Percentiles rank a stretch among this genome's conserved stretches.
phyloP scores from a whole-genome alignment of 129 eudicot species.

The Lonicera japonica region DNA sequence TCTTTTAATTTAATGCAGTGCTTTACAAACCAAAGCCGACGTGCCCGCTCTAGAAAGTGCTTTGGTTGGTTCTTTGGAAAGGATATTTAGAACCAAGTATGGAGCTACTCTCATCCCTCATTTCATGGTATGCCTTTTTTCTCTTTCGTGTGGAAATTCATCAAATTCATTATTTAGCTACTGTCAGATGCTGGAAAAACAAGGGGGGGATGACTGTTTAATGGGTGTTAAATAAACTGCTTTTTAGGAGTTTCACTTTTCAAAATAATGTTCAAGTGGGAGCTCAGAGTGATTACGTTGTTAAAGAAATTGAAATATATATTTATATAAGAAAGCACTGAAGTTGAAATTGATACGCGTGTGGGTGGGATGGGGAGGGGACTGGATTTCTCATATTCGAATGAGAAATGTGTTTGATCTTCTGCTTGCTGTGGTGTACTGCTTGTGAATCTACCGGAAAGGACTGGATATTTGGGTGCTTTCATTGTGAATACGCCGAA shows the following conservation, averaged over 20 bases:
- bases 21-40: conserved; percentile 72
- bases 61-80: conserved; percentile 64
- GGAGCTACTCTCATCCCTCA: conserved; percentile 92
- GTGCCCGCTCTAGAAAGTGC: conserved; percentile 69
- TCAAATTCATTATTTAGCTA: neutral
- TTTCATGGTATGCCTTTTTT: conserved; percentile 57
- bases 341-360: neutral
- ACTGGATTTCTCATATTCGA: too few species aligned
- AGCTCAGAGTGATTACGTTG: too few species aligned
- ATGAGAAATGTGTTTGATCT: neutral
- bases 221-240: too few species aligned
- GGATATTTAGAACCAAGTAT: conserved; percentile 74
- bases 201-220: neutral
- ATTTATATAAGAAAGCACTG: too few species aligned
- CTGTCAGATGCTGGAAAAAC: neutral
- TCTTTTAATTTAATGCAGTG: conserved; percentile 31
- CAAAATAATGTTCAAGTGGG: too few species aligned
- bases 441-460: neutral
- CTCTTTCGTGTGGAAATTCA: neutral
- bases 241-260: too few species aligned
- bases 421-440: neutral
- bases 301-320: too few species aligned
- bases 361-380: neutral
- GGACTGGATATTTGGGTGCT: neutral
- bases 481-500: too few species aligned